Conservation (phyloP, 257 asterid species). For the Rubia yunnanensis region DNA sequence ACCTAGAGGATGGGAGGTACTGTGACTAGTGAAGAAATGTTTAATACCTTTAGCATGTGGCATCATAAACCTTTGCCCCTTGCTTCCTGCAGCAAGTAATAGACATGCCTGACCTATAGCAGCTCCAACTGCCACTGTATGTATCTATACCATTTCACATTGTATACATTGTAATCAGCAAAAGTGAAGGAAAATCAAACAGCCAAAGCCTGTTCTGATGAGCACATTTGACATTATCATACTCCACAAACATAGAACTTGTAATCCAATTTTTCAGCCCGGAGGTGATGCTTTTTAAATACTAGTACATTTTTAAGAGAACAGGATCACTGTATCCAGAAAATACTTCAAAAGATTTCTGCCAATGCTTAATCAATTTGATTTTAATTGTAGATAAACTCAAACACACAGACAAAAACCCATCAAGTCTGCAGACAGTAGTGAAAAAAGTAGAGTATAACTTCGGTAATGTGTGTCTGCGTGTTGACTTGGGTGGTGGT, state of each 20-base stretch:
- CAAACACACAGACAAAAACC: too few relatives aligned
- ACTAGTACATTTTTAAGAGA: neutral
- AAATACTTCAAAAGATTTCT: neutral
- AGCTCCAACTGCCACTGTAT: slow-evolving; percentile 72
- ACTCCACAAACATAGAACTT: neutral
- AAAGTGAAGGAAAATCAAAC: neutral
- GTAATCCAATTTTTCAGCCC: neutral
- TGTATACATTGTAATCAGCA: neutral
- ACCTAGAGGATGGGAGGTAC: slow-evolving; percentile 1
- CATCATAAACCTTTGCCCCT: slow-evolving; percentile 87
- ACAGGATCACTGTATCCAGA: neutral
- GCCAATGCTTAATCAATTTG: neutral
- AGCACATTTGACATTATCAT: neutral
- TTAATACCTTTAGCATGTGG: slow-evolving; percentile 75
- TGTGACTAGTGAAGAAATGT: slow-evolving; percentile 1
- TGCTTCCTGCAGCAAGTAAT: slow-evolving; percentile 78
- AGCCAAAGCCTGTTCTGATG: neutral
- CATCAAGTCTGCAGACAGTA: neutral
- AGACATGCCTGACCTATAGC: slow-evolving; percentile 96
- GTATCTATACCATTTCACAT: slow-evolving; percentile 48
- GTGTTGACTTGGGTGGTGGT: neutral
- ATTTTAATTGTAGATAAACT: neutral
- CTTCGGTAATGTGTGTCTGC: too few relatives aligned
- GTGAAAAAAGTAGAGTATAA: neutral
- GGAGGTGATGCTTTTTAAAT: neutral